Percentiles rank a stretch among this genome's conserved stretches.
phyloP scores from a whole-genome alignment of 352 stramenopile species.

The Globisporangium middletonii region DNA sequence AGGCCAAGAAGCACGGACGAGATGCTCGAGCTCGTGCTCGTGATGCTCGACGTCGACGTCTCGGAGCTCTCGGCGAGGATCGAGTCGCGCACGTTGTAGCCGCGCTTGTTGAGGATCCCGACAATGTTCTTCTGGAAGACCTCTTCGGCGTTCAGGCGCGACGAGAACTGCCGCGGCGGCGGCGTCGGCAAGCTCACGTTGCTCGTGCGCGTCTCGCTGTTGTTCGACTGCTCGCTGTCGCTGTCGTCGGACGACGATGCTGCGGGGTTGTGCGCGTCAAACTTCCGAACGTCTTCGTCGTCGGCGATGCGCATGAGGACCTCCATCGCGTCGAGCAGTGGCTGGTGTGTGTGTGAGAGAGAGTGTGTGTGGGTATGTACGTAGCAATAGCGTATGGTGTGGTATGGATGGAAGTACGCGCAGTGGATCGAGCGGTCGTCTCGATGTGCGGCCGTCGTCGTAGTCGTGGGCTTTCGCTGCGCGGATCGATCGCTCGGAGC shows the following conservation, averaged over 20 bases:
- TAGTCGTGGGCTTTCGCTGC: slow-evolving; percentile 3
- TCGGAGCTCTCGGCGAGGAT: slow-evolving; percentile 47
- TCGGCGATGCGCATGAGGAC: not conserved
- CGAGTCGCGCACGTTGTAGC: slow-evolving; percentile 77
- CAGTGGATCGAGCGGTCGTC: slow-evolving; percentile 1
- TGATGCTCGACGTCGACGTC: slow-evolving; percentile 50
- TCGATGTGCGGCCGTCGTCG: not conserved
- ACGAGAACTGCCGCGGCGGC: slow-evolving; percentile 5
- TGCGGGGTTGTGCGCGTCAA: not conserved
- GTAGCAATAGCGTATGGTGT: not conserved
- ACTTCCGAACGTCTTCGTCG: slow-evolving; percentile 2
- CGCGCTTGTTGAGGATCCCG: slow-evolving; percentile 74
- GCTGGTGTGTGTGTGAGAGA: not conserved
- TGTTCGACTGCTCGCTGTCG: not conserved
- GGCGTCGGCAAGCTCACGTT: not conserved
- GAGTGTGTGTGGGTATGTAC: not conserved
- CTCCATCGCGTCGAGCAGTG: not conserved
- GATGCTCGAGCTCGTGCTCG: slow-evolving; percentile 50
- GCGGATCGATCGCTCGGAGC: too few relatives aligned
- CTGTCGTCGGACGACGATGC: not conserved
- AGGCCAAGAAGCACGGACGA: slow-evolving; percentile 67
- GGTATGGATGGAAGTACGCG: not conserved
- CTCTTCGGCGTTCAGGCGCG: slow-evolving; percentile 35
- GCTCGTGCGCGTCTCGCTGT: slow-evolving; percentile 6
- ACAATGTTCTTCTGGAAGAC: slow-evolving; percentile 66